Base-by-base conservation (phyloP, 148 eudicot species). In the Hydrangea macrophylla region DNA sequence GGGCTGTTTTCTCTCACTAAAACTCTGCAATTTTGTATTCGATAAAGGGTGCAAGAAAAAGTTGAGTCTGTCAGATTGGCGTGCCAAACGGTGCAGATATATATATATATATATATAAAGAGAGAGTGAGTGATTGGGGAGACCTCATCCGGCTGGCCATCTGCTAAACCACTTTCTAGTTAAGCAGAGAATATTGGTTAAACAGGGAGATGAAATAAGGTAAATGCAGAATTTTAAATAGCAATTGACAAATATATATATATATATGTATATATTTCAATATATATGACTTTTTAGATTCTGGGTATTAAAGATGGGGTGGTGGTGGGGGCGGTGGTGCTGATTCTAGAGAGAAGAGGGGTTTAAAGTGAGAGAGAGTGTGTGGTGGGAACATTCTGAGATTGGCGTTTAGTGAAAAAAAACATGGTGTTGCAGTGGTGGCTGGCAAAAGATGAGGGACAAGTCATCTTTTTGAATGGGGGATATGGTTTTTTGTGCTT, bases 51-150 rank as follows among this genome's bases (percentile, higher is more conserved):
- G 83, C 82, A 88, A 33, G 75, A 83, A 84, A 83, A 84, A 78
- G 86, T 71, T 70, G 67, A 51, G 69, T 44, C 56, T 80, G 90
- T 86, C 90, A 89, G 89, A 59, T 70, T 79, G 83, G 96, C 96
- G 90, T 89, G 96, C 96, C 82, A 68, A 60, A 37, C 74, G 32
- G 64, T 76, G 76, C 58, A 53, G n/a, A 32, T n/a, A n/a, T n/a
- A n/a, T n/a, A n/a, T n/a, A n/a, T n/a, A n/a, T n/a, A n/a, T n/a
- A n/a, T 12, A 15, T 48, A n/a, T 28, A 56, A 61, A 67, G 39
- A 51, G 66, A 71, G 60, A 60, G 44, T 65, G 67, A 59, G 68
- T 37, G 20, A 36, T 5, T 2, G 40, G 20, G 13, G 51, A 18
- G 62, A 45, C 60, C 31, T 66, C 31, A 20, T 50, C n/a, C n/a